Conservation (phyloP, 129 eudicot genomes). For the Gnaphalium uliginosum region DNA sequence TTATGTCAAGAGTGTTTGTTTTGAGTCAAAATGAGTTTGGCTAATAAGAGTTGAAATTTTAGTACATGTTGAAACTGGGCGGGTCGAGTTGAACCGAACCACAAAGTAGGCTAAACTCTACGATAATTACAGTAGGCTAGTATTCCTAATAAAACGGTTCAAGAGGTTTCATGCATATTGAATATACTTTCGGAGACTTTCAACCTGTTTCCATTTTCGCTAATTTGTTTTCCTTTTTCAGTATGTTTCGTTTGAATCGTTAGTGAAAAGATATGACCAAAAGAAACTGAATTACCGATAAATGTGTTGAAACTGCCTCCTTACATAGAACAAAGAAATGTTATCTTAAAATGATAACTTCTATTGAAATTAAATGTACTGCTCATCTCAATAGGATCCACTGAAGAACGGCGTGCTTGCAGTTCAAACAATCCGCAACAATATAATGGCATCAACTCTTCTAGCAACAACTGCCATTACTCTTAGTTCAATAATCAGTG, state of each 20-base stretch:
- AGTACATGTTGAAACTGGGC: no score
- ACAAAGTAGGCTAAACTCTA: no score
- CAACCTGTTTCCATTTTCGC: no score
- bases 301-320: not conserved
- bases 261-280: not conserved
- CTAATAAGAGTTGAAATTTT: no score
- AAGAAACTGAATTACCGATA: not conserved
- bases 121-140: no score
- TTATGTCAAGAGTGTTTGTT: no score
- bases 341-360: not conserved
- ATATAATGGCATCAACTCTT: constrained; percentile 88
- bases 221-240: no score
- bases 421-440: constrained; percentile 88
- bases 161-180: no score
- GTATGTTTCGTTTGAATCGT: not conserved
- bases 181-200: no score
- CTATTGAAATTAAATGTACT: not conserved
- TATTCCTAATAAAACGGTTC: no score
- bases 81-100: no score
- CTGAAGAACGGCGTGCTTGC: constrained; percentile 71
- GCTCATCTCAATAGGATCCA: constrained; percentile 53
- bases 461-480: constrained; percentile 80
- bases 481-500: constrained; percentile 73
- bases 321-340: not conserved
- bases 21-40: no score